Percentiles rank a stretch among this genome's conserved stretches.
phyloP scores from a whole-genome alignment of 306 rosid genomes.

The Cucumis melo region DNA sequence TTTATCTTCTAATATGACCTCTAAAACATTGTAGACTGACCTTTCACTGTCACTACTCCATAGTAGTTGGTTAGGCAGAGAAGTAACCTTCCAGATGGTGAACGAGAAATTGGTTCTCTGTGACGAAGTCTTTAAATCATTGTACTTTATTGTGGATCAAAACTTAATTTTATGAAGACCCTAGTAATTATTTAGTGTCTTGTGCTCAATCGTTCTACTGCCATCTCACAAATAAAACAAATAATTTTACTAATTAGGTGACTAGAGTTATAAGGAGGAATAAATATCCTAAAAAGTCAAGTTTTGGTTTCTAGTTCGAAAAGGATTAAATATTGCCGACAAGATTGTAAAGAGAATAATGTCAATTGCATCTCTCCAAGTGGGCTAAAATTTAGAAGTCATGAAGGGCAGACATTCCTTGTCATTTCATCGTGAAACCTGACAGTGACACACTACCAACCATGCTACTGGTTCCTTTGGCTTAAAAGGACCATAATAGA shows the following conservation, averaged over 20 bases:
- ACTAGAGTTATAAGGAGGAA: not conserved
- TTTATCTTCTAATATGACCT: not conserved
- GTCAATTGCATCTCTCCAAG: not conserved
- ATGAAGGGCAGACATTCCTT: not conserved
- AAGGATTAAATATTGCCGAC: not conserved
- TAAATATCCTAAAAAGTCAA: not conserved
- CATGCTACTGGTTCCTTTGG: not conserved
- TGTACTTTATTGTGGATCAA: not conserved
- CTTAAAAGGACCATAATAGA: not conserved
- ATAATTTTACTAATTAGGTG: not conserved
- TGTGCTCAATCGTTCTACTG: not conserved
- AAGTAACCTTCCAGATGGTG: not conserved
- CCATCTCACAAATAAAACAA: not conserved
- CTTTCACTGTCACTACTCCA: not conserved
- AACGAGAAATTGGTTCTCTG: not conserved
- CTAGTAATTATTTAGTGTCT: too few species aligned
- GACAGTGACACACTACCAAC: not conserved
- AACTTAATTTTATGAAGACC: not conserved
- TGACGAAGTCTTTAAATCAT: not conserved
- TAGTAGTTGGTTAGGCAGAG: not conserved
- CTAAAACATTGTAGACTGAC: not conserved
- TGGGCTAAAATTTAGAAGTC: not conserved
- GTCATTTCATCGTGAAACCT: not conserved
- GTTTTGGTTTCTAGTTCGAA: not conserved
- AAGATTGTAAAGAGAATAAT: not conserved